Conservation (phyloP, 352 stramenopile species). For the Phytophthora litchii region DNA sequence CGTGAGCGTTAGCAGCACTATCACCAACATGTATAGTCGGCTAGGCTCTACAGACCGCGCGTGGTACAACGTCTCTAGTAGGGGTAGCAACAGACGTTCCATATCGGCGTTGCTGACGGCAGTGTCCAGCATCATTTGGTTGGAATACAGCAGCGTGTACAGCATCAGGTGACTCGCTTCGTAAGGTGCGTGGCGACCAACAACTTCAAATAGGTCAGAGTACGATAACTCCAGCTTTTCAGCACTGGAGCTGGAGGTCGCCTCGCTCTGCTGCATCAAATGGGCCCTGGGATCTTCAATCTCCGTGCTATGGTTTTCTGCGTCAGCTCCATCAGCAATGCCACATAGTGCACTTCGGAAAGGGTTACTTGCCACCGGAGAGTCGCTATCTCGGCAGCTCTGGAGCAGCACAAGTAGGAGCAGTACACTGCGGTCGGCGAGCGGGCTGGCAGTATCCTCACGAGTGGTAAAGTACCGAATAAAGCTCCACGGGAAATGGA, state of each 20-base stretch:
- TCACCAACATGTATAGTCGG: slow-evolving; percentile 76
- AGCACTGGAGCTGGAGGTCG: slow-evolving; percentile 5
- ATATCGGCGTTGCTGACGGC: slow-evolving; percentile 53
- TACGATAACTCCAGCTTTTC: slow-evolving; percentile 49
- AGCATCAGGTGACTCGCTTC: slow-evolving; percentile 75
- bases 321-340: slow-evolving; percentile 35
- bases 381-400: slow-evolving; percentile 65
- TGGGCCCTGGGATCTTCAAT: slow-evolving; percentile 31
- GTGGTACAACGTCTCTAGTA: slow-evolving; percentile 79
- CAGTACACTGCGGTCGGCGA: slow-evolving; percentile 72
- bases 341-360: slow-evolving; percentile 62
- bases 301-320: slow-evolving; percentile 38
- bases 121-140: slow-evolving; percentile 56
- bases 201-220: slow-evolving; percentile 53
- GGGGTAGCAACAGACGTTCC: slow-evolving; percentile 57
- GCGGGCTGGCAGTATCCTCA: slow-evolving; percentile 55
- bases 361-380: slow-evolving; percentile 50
- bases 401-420: slow-evolving; percentile 75
- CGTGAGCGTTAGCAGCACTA: slow-evolving; percentile 72
- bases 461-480: slow-evolving; percentile 70
- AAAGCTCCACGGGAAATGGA: slow-evolving; percentile 67
- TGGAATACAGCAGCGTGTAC: slow-evolving; percentile 77
- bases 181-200: slow-evolving; percentile 62
- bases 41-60: slow-evolving; percentile 63
- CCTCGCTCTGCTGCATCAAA: slow-evolving; percentile 19